Percentiles rank a stretch among this genome's conserved stretches.
phyloP scores from a whole-genome alignment of 768 basidiomycete species.

The Agaricus bisporus region DNA sequence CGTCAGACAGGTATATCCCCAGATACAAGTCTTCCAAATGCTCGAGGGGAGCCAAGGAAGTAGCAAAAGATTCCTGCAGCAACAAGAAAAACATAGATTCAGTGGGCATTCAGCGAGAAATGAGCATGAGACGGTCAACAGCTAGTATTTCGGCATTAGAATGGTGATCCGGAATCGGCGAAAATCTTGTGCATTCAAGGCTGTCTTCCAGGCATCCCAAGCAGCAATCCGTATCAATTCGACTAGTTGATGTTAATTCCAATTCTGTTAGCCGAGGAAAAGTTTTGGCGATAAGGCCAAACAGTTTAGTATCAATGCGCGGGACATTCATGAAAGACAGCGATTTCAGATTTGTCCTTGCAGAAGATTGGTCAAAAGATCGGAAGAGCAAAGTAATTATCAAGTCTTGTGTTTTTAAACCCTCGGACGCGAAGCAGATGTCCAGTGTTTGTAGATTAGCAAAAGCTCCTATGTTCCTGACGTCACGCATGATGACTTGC shows the following conservation, averaged over 20 bases:
- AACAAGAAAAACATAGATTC: background rate
- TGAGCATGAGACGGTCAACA: conserved; percentile 33
- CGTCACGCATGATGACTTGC: conserved; percentile 21
- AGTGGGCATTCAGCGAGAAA: background rate
- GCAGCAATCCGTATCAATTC: conserved; percentile 53
- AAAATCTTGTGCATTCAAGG: conserved; percentile 46
- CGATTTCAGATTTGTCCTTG: conserved; percentile 33
- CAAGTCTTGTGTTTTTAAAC: conserved; percentile 36
- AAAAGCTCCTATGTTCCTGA: conserved; percentile 23
- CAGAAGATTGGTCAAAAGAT: conserved; percentile 21
- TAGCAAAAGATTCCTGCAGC: conserved; percentile 36
- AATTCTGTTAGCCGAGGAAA: conserved; percentile 44
- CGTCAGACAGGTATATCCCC: conserved; percentile 58
- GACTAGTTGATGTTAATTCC: conserved; percentile 53
- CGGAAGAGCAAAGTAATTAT: conserved; percentile 27
- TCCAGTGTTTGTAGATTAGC: conserved; percentile 30
- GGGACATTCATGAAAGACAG: conserved; percentile 51
- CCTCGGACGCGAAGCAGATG: conserved; percentile 37
- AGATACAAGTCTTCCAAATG: conserved; percentile 47
- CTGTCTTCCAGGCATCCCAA: conserved; percentile 63
- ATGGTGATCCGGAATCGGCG: conserved; percentile 53
- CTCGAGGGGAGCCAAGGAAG: conserved; percentile 37
- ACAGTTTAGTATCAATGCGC: conserved; percentile 44
- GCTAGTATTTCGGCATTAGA: conserved; percentile 36
- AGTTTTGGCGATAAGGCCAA: conserved; percentile 36